Percentiles rank a stretch among this genome's conserved stretches.
Conservation (phyloP, 139 green algal species). For the Micractinium conductrix region DNA sequence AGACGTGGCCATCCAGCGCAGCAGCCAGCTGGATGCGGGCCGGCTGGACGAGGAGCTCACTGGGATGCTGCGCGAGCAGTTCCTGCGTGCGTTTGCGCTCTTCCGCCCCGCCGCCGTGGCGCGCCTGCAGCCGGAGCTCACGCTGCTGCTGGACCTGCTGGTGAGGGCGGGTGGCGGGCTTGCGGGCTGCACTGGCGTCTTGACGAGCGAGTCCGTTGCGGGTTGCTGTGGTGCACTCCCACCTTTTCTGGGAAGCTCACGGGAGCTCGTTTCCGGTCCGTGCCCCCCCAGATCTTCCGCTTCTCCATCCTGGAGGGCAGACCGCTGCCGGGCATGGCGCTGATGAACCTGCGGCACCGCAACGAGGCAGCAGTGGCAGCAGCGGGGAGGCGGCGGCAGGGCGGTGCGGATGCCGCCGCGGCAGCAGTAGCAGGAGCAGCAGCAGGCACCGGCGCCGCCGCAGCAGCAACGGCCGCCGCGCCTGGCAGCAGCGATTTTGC, state of each 20-base stretch:
- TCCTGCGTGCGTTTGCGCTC: slow-evolving; percentile 71
- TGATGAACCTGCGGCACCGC: slow-evolving; percentile 92
- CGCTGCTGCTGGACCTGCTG: slow-evolving; percentile 57
- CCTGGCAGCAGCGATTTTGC: not conserved
- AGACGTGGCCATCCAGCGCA: slow-evolving; percentile 71
- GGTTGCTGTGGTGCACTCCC: not conserved
- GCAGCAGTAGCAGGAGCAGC: slow-evolving; percentile 8
- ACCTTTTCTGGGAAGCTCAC: no score
- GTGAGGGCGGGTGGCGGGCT: slow-evolving; percentile 31
- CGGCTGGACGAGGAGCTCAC: slow-evolving; percentile 84
- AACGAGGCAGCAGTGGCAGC: slow-evolving; percentile 62
- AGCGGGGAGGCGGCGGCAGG: not conserved
- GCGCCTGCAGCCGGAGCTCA: slow-evolving; percentile 63
- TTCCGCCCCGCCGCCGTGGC: slow-evolving; percentile 54
- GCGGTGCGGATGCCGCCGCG: no score
- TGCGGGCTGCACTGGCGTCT: not conserved
- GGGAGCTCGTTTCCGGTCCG: no score
- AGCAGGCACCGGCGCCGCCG: not conserved
- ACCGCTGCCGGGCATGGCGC: slow-evolving; percentile 79
- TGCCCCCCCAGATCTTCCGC: slow-evolving; percentile 65
- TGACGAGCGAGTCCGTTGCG: no score
- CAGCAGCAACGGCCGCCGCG: not conserved
- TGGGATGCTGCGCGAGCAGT: slow-evolving; percentile 83
- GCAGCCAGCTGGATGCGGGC: slow-evolving; percentile 82
- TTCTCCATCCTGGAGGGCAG: slow-evolving; percentile 67